Evolutionary conservation across 805 yeast genomes (phyloP), one percentile per base, ranked within the genome.

Genomic region (Grigorovia yakushimaensis): DNA sequence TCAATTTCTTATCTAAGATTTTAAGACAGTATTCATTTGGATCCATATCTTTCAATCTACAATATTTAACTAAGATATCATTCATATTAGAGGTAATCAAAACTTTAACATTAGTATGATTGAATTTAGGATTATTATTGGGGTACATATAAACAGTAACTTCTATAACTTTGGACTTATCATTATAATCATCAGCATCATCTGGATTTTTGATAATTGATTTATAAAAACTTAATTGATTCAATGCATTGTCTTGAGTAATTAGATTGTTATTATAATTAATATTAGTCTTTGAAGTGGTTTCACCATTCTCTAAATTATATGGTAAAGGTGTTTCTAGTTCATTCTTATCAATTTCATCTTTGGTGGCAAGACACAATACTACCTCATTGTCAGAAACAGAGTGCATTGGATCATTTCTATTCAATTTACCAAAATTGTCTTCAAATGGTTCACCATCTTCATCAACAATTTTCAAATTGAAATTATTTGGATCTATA

Each of bases 391-490:
- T 86, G 47, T 81, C 82, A 21, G 88, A 85, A 61, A 88, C 86
- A 0, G 91, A 78, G 2, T 79, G 70, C 23, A 93, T 69, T 4
- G 69, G 56, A 46, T 89, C 71, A 0, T 77, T 73, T 52, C 97
- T 70, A 41, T 84, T 91, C 47, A 93, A 68, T 1, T 89, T 78
- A 1, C 98, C 98, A 69, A 93, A 89, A 45, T 88, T 86, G 35
- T 77, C 82, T 54, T 94, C 98, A 46, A 87, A 88, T 37, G 85
- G 82, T 44, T 94, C 96, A 7, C 91, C 91, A 60, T 89, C 97
- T 44, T 91, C 98, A 61, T 93, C 98, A 1, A 84, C 88, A 20
- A 91, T 71, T 48, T 84, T 84, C 33, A 91, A 59, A 21, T 57
- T 51, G 42, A 61, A 65, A n/a, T 55, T 52, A 41, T 64, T 64